Evolutionary conservation across 257 asterid genomes (phyloP).

Genomic region (Solanum paucissectum): DNA sequence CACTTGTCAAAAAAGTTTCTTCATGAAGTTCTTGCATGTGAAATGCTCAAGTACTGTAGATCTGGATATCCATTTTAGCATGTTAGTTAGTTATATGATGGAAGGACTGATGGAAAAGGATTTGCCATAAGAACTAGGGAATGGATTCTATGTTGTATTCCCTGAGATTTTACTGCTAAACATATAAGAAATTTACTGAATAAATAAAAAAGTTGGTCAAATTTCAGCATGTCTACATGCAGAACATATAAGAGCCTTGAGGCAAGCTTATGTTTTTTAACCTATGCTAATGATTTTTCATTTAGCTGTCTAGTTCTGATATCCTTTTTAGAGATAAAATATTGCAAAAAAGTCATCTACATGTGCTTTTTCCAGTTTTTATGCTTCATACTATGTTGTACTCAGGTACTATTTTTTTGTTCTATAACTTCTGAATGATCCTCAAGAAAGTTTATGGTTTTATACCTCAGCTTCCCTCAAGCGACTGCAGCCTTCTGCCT

Average conservation of each 20-base stretch:
- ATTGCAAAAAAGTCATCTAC: neutral
- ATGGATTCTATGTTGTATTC: neutral
- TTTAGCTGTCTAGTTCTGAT: neutral
- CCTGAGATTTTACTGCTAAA: neutral
- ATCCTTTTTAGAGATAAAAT: neutral
- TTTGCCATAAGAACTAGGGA: neutral
- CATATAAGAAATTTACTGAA: neutral
- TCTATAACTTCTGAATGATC: neutral
- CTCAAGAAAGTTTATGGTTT: neutral
- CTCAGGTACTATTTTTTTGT: neutral
- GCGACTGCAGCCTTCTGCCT: slow-evolving; percentile 62
- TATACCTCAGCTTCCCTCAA: slow-evolving; percentile 34
- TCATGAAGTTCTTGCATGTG: neutral
- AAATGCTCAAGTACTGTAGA: neutral
- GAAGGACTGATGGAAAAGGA: neutral
- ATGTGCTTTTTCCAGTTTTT: neutral
- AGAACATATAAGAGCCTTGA: neutral
- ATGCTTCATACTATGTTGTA: neutral
- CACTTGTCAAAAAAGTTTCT: neutral
- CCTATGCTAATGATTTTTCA: neutral
- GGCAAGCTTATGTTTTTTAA: neutral
- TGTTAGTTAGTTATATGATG: neutral
- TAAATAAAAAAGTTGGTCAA: neutral
- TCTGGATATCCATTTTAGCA: neutral
- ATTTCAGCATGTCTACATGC: neutral